Base-by-base conservation (phyloP, 306 rosid species). In the Aeschynomene evenia region DNA sequence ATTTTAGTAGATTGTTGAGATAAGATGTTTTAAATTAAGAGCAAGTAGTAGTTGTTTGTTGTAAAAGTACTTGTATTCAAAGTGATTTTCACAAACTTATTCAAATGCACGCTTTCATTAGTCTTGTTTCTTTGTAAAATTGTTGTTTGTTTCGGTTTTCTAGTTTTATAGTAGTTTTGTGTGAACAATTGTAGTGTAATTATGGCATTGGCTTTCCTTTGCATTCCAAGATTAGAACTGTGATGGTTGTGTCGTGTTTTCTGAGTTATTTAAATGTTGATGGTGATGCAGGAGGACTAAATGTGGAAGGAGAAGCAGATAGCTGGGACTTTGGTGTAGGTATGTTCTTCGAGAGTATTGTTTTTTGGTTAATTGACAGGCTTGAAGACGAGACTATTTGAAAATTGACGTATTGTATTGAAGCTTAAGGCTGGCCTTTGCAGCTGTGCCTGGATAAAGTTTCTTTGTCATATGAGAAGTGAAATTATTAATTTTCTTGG, bases 261-360 rank as follows among this genome's bases (percentile, higher is more conserved):
- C 61, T 66, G 22, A 24, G 11, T 13, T 60, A 21, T 55, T 23
- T 22, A 20, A 62, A 22, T n/a, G n/a, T 52, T 66, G 24, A 19
- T 29, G 29, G 72, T 80, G 13, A 72, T 77, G 40, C 71, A 94
- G 97, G 98, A 81, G 97, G 98, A 66, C 77, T 94, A 66, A 88
- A 89, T 85, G 89, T 94, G 51, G 96, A 94, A 87, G 98, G 98
- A 82, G 98, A 94, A 82, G 89, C 98, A 0, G 98, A 90, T 58
- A 87, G 87, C 69, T 94, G 98, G 98, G 98, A 94, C 62, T 79
- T 93, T 59, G 98, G 98, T 69, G 85, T 90, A 75, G 97, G 97
- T 93, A 88, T 45, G 51, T 45, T 31, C 13, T 14, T 4, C 15
- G 3, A 7, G 29, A 40, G 57, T 73, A 16, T 73, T 66, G 34